Conservation (phyloP, 148 eudicot species). For the Silene uniflora region DNA sequence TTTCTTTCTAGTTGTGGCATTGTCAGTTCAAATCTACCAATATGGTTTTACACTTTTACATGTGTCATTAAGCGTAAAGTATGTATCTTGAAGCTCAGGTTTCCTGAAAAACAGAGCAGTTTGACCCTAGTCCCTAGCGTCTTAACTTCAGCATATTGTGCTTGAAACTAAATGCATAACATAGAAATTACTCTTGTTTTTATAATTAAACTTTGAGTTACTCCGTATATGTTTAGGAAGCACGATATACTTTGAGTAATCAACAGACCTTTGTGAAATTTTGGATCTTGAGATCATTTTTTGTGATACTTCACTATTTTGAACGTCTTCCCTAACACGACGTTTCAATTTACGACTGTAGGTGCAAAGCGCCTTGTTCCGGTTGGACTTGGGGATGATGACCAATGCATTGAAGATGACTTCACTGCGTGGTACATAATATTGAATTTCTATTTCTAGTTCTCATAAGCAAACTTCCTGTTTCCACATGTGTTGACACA, state of each 20-base stretch:
- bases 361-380: constrained; percentile 85
- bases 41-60: no score
- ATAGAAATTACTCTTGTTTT: no score
- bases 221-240: not conserved
- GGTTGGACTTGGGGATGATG: constrained; percentile 95
- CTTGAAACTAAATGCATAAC: no score
- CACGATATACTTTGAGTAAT: not conserved
- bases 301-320: not conserved
- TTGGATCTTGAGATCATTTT: not conserved
- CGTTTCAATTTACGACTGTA: constrained; percentile 26
- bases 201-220: not conserved
- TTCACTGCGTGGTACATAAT: constrained; percentile 77
- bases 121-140: no score
- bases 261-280: not conserved
- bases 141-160: no score
- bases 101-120: no score
- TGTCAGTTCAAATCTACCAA: no score
- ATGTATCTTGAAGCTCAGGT: no score
- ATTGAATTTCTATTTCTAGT: not conserved
- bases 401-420: constrained; percentile 96
- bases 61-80: no score
- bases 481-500: constrained; percentile 4
- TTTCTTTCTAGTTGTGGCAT: not conserved
- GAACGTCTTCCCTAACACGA: not conserved
- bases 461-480: not conserved